Percentiles rank a stretch among this genome's conserved stretches.
phyloP scores from a whole-genome alignment of 2,329 filamentous ascomycete genomes.

The Thielaviopsis punctulata region DNA sequence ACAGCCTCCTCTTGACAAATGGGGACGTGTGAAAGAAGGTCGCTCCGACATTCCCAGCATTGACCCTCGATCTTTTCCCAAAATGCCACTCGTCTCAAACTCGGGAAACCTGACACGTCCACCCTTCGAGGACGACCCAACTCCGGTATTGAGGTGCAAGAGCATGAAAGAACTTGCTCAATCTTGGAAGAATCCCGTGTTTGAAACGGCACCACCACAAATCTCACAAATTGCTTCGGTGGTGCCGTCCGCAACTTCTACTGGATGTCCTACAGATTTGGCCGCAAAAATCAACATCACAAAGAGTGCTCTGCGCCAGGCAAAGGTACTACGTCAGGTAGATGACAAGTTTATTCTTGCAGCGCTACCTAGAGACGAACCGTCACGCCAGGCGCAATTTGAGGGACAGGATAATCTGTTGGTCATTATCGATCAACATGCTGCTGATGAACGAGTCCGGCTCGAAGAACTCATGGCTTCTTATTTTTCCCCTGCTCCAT shows the following conservation, averaged over 20 bases:
- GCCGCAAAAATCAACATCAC: conserved; percentile 32
- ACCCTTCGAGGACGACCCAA: conserved; percentile 9
- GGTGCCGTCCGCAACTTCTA: conserved; percentile 14
- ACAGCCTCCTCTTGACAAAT: neutral
- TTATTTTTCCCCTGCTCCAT: conserved; percentile 25
- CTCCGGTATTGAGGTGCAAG: conserved; percentile 13
- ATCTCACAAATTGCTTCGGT: conserved; percentile 25
- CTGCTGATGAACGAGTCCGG: conserved; percentile 74
- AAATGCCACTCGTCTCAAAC: conserved; percentile 3
- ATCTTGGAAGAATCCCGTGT: conserved; percentile 63
- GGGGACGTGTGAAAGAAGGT: neutral
- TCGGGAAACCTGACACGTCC: conserved; percentile 9
- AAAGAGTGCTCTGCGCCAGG: conserved; percentile 39
- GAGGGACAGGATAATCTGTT: conserved; percentile 31
- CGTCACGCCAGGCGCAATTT: conserved; percentile 14
- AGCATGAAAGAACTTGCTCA: conserved; percentile 47
- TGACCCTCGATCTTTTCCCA: neutral
- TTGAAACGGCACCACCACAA: conserved; percentile 30
- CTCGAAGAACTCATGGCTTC: conserved; percentile 52
- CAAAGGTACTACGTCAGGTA: conserved; percentile 62
- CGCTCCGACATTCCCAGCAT: neutral
- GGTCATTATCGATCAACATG: conserved; percentile 80
- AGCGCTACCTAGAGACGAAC: conserved; percentile 30
- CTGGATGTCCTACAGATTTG: no score
- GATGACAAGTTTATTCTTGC: conserved; percentile 74